Base-by-base conservation (phyloP, 352 stramenopile species). In the Plasmopara halstedii region DNA sequence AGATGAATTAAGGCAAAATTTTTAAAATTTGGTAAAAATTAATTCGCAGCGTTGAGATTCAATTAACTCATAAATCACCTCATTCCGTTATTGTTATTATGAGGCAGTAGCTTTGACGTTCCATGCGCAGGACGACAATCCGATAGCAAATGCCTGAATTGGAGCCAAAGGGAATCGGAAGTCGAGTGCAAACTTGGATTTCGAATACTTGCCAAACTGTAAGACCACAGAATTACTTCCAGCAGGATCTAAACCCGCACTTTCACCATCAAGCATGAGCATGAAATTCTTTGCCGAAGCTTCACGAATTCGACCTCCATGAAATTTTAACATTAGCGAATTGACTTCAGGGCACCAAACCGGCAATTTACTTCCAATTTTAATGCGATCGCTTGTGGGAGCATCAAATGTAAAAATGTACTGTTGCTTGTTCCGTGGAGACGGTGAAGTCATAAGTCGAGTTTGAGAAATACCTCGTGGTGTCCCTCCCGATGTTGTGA, bases 251-350 rank as follows among this genome's bases (percentile, higher is more conserved):
- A 46, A 21, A 0, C 45, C 37, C 9, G 48, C 51, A 7, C 62
- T 27, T 6, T 29, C 48, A 39, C 84, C 78, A 7, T 92, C 75
- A 38, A 93, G 25, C 60, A 76, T 83, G 19, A 95, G 67, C 70
- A 94, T 90, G 50, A 95, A 95, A 51, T 95, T 95, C 60, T 95
- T 95, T 42, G 83, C 79, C 8, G 79, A 93, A 25, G 83, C 81
- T 63, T 94, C 79, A 27, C 76, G 79, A 42, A 95, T 88, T 17
- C 83, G 74, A 7, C 80, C 74, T 29, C 81, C 83, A 38, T 93
- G 79, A 61, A 95, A 95, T 61, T 92, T 94, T 46, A 95, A 62
- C 67, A 94, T 89, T 13, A 95, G 64, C 38, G 70, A 89, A 51
- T 87, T 87, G 17, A 95, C 75, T 40, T 94, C 77, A 2, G 77